Percentiles rank a stretch among this genome's conserved stretches.
phyloP scores from a whole-genome alignment of 306 rosid species.

The Medicago arabica region DNA sequence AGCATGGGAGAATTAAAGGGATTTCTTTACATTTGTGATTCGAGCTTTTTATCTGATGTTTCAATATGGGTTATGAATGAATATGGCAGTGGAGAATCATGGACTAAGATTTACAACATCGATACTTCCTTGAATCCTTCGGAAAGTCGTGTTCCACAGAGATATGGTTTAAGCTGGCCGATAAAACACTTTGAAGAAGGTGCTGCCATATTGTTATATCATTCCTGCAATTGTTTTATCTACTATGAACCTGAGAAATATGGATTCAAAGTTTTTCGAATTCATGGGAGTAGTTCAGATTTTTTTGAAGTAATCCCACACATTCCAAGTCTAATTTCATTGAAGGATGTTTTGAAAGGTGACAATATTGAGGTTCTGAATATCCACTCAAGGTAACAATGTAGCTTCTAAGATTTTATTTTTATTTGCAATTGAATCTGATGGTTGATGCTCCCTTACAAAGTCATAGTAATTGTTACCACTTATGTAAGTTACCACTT shows the following conservation, averaged over 20 bases:
- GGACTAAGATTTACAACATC: conserved; percentile 1
- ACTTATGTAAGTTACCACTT: too few relatives aligned
- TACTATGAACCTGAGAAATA: background rate
- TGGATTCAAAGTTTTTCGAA: conserved; percentile 1
- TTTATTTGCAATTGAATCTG: background rate
- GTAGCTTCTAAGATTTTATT: background rate
- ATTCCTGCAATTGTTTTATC: background rate
- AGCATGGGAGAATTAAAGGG: conserved; percentile 28
- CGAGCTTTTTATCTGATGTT: fast-evolving
- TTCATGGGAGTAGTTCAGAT: background rate
- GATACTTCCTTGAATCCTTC: background rate
- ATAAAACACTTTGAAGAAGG: background rate
- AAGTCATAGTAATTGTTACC: background rate
- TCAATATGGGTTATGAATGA: conserved; percentile 34
- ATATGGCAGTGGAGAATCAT: conserved; percentile 28
- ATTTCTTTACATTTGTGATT: background rate
- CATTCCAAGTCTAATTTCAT: conserved; percentile 19
- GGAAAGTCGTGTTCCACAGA: background rate
- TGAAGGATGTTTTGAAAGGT: conserved; percentile 19
- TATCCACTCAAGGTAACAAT: conserved; percentile 13
- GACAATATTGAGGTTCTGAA: background rate
- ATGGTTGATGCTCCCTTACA: background rate
- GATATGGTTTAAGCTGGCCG: background rate
- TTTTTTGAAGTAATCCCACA: background rate
- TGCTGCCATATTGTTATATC: background rate